These are phyloP conservation scores for Protomyces pachydermus DNA, from an alignment of 1,139 yeast genomes.

Conservation along the genomic window DNA sequence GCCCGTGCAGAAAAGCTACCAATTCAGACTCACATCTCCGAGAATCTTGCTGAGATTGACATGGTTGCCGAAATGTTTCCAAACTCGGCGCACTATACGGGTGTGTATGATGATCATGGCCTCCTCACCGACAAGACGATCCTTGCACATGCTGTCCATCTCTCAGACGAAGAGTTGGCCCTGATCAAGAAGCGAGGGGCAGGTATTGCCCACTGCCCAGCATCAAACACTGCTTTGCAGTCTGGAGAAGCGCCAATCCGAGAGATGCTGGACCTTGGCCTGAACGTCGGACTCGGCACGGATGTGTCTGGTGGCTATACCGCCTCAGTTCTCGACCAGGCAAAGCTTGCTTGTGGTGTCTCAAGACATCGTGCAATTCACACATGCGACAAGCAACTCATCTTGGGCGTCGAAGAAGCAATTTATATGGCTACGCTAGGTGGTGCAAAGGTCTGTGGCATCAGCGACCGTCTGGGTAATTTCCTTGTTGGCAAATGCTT, in stretches of 20 bases:
- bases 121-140: slow-evolving; percentile 63
- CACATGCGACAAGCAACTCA: slow-evolving; percentile 44
- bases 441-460: slow-evolving; percentile 73
- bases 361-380: slow-evolving; percentile 79
- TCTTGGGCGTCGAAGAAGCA: slow-evolving; percentile 64
- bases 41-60: slow-evolving; percentile 66
- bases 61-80: slow-evolving; percentile 77
- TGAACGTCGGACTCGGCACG: slow-evolving; percentile 82
- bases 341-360: slow-evolving; percentile 74
- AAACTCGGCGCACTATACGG: slow-evolving; percentile 60
- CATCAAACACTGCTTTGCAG: slow-evolving; percentile 80
- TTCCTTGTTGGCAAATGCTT: slow-evolving; percentile 72
- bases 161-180: slow-evolving; percentile 58
- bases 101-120: slow-evolving; percentile 64
- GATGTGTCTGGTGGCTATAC: slow-evolving; percentile 92
- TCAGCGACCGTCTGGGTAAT: slow-evolving; percentile 58
- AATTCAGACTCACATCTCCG: slow-evolving; percentile 86
- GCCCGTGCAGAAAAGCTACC: slow-evolving; percentile 53
- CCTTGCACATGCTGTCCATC: slow-evolving; percentile 84
- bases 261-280: slow-evolving; percentile 57
- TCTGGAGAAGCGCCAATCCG: slow-evolving; percentile 88
- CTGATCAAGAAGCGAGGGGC: slow-evolving; percentile 52
- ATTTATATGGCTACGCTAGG: slow-evolving; percentile 81
- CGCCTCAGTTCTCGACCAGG: slow-evolving; percentile 67
- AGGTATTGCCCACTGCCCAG: slow-evolving; percentile 90